Evolutionary conservation across 2,329 filamentous ascomycete species (phyloP).

Genomic region (Leptographium radiaticola): DNA sequence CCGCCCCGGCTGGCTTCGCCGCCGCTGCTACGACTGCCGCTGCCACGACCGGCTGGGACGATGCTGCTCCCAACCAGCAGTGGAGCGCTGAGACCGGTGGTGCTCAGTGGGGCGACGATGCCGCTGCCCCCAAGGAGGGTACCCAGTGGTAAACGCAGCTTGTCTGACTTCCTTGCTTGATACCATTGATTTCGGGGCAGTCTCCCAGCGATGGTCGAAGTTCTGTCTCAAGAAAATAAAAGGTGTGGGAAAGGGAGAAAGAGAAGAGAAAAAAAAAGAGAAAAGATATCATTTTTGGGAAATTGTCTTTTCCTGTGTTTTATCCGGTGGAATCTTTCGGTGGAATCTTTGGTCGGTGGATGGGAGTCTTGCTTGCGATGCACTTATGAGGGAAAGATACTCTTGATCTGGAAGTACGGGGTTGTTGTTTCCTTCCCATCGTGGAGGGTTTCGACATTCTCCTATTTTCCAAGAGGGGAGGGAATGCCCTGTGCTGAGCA

Average conservation of each 20-base stretch:
- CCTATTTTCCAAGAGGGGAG: conserved; percentile 33
- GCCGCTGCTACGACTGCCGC: conserved; percentile 30
- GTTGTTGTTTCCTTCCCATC: not conserved
- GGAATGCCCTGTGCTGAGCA: conserved; percentile 95
- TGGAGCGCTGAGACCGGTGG: conserved; percentile 51
- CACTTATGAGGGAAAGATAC: conserved; percentile 99
- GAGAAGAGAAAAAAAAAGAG: conserved; percentile 1
- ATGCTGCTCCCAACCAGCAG: conserved; percentile 54
- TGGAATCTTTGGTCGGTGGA: not conserved
- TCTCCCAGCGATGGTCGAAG: not conserved
- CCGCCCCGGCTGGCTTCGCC: conserved; percentile 57
- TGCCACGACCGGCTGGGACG: conserved; percentile 34
- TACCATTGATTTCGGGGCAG: not conserved
- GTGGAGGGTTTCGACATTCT: not conserved
- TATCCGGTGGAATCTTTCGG: not conserved
- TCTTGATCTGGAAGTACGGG: conserved; percentile 28
- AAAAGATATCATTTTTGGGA: conserved; percentile 2
- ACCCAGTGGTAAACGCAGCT: conserved; percentile 33
- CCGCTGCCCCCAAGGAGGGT: conserved; percentile 29
- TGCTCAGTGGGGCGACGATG: conserved; percentile 39
- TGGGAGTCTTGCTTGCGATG: conserved; percentile 42
- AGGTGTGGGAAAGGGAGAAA: not conserved
- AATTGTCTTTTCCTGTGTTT: conserved; percentile 1
- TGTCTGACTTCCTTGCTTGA: not conserved
- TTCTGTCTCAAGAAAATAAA: not conserved